Evolutionary conservation across 805 yeast species (phyloP).

Genomic region (Henningerozyma blattae): DNA sequence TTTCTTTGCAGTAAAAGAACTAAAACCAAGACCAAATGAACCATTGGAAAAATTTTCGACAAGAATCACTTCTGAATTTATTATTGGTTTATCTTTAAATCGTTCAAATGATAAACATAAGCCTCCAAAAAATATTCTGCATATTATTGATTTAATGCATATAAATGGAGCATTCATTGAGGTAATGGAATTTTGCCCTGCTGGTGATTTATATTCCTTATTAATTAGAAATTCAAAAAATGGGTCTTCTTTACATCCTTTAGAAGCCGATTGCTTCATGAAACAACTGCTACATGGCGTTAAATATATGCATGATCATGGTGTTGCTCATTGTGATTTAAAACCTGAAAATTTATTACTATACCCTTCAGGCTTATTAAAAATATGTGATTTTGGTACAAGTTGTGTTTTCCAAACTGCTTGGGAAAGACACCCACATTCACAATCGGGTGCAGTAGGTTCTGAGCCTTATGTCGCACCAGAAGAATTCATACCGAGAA

Average conservation of each 20-base stretch:
- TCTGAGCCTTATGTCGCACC: constrained; percentile 90
- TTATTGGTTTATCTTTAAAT: constrained; percentile 71
- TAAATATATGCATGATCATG: constrained; percentile 77
- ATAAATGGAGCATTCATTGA: constrained; percentile 70
- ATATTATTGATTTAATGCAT: constrained; percentile 71
- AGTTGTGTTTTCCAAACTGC: constrained; percentile 84
- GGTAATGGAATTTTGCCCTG: constrained; percentile 89
- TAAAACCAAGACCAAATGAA: constrained; percentile 71
- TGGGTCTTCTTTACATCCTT: constrained; percentile 37
- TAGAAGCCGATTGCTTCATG: constrained; percentile 80
- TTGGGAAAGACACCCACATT: constrained; percentile 69
- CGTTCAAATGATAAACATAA: constrained; percentile 4
- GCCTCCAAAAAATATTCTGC: constrained; percentile 18
- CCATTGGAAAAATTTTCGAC: constrained; percentile 90
- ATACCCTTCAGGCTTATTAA: constrained; percentile 51
- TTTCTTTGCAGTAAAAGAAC: constrained; percentile 82
- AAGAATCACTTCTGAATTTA: constrained; percentile 76
- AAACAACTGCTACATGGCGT: constrained; percentile 78
- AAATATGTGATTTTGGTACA: constrained; percentile 81
- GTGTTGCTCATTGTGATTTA: constrained; percentile 88
- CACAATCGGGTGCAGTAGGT: constrained; percentile 65
- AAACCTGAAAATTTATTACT: constrained; percentile 80
- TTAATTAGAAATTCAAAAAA: constrained; percentile 38
- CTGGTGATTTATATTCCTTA: constrained; percentile 59
- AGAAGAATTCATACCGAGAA: constrained; percentile 53